Conservation (phyloP, 768 basidiomycete species). For the Suillus brevipes region DNA sequence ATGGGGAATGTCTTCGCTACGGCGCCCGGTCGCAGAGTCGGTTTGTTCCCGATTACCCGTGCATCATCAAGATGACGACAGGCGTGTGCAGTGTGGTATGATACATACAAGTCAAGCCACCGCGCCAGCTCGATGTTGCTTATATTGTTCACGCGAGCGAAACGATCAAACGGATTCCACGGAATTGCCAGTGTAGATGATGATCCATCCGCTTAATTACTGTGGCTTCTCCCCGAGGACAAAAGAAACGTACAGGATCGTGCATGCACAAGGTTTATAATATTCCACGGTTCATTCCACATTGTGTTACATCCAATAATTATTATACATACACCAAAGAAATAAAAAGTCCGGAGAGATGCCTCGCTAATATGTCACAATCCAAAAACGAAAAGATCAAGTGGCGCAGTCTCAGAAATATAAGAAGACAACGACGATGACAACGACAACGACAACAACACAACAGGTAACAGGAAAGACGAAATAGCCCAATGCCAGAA, state of each 20-base stretch:
- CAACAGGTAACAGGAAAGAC: neutral
- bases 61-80: neutral
- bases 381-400: conserved; percentile 4
- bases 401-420: conserved; percentile 2
- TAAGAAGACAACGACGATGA: neutral
- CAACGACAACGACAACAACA: neutral
- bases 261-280: neutral
- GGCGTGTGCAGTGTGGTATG: neutral
- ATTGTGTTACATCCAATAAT: conserved; percentile 12
- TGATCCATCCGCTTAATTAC: neutral
- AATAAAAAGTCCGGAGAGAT: conserved; percentile 8
- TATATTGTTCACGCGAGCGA: neutral
- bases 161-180: neutral
- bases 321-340: conserved; percentile 9
- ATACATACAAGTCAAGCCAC: neutral
- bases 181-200: neutral
- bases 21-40: neutral
- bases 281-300: conserved; percentile 5
- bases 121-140: neutral
- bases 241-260: neutral
- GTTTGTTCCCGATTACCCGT: neutral
- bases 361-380: conserved; percentile 4
- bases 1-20: neutral
- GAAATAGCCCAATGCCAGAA: conserved; percentile 1
- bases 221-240: neutral